phyloP scores from a whole-genome alignment of 2,329 filamentous ascomycete species.

The Ceratocystis harringtonii region DNA sequence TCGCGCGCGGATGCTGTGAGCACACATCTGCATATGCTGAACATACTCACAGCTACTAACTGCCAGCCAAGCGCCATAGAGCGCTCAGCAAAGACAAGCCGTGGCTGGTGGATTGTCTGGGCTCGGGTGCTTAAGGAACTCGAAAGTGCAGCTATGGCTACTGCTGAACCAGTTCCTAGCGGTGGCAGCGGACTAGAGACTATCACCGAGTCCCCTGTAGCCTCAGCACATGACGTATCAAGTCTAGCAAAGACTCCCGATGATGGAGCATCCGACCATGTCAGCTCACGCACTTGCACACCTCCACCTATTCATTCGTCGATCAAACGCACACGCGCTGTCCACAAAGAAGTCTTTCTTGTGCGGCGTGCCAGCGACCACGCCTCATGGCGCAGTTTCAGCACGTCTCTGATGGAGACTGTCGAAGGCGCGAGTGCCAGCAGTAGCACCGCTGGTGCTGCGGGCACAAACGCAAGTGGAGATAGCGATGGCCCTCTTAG shows the following conservation, averaged over 20 bases:
- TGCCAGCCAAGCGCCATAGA: slow-evolving; percentile 35
- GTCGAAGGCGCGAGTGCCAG: slow-evolving; percentile 23
- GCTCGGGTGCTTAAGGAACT: slow-evolving; percentile 33
- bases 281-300: background rate
- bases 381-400: slow-evolving; percentile 26
- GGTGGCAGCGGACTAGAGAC: slow-evolving; percentile 11
- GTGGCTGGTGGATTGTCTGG: slow-evolving; percentile 59
- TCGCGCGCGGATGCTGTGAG: slow-evolving; percentile 47
- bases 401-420: slow-evolving; percentile 20
- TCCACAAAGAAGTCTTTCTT: slow-evolving; percentile 45
- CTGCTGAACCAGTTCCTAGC: background rate
- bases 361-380: slow-evolving; percentile 46
- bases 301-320: background rate
- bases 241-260: background rate
- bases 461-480: slow-evolving; percentile 19
- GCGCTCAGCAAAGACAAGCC: slow-evolving; percentile 48
- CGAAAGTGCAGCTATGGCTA: background rate
- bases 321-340: slow-evolving; percentile 18
- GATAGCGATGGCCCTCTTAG: slow-evolving; percentile 33
- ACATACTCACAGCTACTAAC: slow-evolving; percentile 31
- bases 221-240: background rate
- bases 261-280: slow-evolving; percentile 15
- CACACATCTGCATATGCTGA: slow-evolving; percentile 49
- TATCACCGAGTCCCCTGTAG: slow-evolving; percentile 11
- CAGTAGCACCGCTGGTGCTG: no score